A percentile compares a stretch with the other conserved stretches of the same genome.
These are phyloP conservation scores for Litchi chinensis DNA, from an alignment of 345 rosid species.

Conservation along the genomic window DNA sequence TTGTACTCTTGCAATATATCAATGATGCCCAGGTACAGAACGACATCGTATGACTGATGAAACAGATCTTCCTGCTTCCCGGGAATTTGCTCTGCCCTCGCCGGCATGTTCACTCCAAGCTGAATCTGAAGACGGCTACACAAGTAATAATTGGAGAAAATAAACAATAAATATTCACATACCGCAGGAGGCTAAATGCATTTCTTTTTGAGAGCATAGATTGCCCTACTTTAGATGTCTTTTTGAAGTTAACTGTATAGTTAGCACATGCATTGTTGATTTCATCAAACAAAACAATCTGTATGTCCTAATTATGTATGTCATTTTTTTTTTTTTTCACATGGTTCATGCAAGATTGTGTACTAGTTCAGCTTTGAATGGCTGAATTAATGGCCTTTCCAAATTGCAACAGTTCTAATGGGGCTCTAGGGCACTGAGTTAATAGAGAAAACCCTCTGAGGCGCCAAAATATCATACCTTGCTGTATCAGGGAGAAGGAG, in stretches of 20 bases:
- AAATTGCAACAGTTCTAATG: neutral
- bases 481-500: slow-evolving; percentile 99
- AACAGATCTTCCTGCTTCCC: slow-evolving; percentile 74
- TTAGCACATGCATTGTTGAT: neutral
- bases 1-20: slow-evolving; percentile 94
- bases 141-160: neutral
- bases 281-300: neutral
- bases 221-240: neutral
- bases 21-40: slow-evolving; percentile 86
- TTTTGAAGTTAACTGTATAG: neutral
- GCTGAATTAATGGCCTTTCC: neutral
- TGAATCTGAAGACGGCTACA: slow-evolving; percentile 80
- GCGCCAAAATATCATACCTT: slow-evolving; percentile 52
- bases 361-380: neutral
- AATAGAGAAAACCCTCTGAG: slow-evolving; percentile 7
- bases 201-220: neutral
- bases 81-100: slow-evolving; percentile 82
- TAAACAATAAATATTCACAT: neutral
- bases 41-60: slow-evolving; percentile 78
- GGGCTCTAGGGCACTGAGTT: neutral
- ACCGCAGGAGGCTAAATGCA: neutral
- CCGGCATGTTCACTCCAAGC: slow-evolving; percentile 97
- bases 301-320: too few relatives aligned
- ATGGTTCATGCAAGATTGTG: neutral
- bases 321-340: neutral